Base-by-base conservation (phyloP, 169 alveolate species). In the Plasmodium inui region DNA sequence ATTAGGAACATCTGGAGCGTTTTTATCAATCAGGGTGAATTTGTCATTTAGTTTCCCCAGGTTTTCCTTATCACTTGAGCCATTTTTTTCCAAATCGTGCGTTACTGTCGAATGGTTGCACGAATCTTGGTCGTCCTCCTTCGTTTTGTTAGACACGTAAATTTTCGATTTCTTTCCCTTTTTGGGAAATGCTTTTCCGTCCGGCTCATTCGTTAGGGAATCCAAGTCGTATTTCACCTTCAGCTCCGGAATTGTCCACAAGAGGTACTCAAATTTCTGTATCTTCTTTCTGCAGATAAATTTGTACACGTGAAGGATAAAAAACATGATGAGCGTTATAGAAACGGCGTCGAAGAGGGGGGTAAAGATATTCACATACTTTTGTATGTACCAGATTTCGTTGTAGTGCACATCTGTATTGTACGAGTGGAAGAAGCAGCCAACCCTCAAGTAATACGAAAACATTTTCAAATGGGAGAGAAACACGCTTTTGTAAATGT, bases 341-440 rank as follows among this genome's bases (percentile, higher is more conserved):
- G 53, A 91, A 17, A 91, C 2, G 57, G 74, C 74, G 53, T 91
- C 95, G 34, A 91, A 67, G 10, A 82, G 39, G 14, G 84, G 79
- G 9, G 73, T 41, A 82, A 82, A 91, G 14, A 91, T 80, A 81
- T 91, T 80, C 32, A 91, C 74, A 32, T 71, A 91, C 83, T 82
- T 91, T 30, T 91, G 95, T 17, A 82, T 55, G 32, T 91, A 91
- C 95, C 95, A 91, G 10, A 91, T 82, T 19, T 46, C 67, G 61
- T 91, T 91, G 83, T 91, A 91, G 9, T 83, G 61, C 37, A 91
- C 30, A 44, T 82, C 70, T 34, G 53, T 57, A 91, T 91, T 22
- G 39, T 44, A 81, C 30, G 32, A 81, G 83, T 82, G n/a, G 39
- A 82, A 0, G 50, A 91, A 53, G 26, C 95, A 91, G 9, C 85